Percentiles rank a stretch among this genome's conserved stretches.
Conservation (phyloP, 495 filamentous ascomycete genomes). For the Xylaria curta region DNA sequence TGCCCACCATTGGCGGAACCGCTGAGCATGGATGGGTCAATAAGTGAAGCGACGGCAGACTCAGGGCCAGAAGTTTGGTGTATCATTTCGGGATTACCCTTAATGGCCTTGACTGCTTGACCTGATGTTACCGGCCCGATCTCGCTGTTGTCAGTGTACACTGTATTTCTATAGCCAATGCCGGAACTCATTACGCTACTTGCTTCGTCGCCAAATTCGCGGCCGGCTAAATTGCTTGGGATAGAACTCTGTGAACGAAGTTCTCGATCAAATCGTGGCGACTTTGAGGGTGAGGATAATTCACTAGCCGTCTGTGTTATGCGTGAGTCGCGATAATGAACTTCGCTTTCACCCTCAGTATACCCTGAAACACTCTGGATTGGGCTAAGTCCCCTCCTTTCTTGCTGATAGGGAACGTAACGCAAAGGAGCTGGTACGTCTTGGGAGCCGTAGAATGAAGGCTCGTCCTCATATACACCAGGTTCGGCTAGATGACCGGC, state of each 20-base stretch:
- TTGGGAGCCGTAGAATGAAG: conserved; percentile 56
- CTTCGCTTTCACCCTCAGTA: conserved; percentile 58
- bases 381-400: conserved; percentile 75
- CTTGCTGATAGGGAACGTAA: conserved; percentile 62
- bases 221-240: conserved; percentile 49
- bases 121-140: conserved; percentile 67
- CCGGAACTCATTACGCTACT: conserved; percentile 50
- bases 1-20: conserved; percentile 47
- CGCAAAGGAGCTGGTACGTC: conserved; percentile 61
- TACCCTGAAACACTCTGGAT: conserved; percentile 89
- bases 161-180: conserved; percentile 63
- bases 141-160: conserved; percentile 73
- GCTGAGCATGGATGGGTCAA: conserved; percentile 76
- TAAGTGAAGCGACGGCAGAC: conserved; percentile 85
- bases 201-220: conserved; percentile 48
- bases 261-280: conserved; percentile 41
- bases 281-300: conserved; percentile 48
- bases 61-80: conserved; percentile 75
- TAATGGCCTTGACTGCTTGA: conserved; percentile 70
- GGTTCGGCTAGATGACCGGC: conserved; percentile 51
- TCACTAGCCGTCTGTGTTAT: conserved; percentile 55
- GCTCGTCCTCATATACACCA: conserved; percentile 45
- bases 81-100: conserved; percentile 76
- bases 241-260: conserved; percentile 45
- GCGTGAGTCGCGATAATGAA: conserved; percentile 55